These are phyloP conservation scores for Talaromyces amestolkiae DNA, from an alignment of 2,329 filamentous ascomycete genomes.

Conservation along the genomic window DNA sequence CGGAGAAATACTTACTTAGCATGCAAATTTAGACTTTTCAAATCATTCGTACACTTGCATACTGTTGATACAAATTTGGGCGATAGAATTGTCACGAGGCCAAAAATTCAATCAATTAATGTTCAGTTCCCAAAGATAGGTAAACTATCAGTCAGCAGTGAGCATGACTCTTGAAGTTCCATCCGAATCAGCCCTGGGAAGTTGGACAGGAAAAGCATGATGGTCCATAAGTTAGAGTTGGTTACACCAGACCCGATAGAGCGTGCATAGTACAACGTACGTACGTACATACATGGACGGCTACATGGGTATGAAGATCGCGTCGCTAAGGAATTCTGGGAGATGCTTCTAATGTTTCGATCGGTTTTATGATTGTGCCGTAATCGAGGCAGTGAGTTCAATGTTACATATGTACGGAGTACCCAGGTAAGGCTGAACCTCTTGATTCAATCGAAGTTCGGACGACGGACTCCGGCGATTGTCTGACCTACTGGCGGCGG, in stretches of 20 bases:
- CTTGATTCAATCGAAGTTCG: background rate
- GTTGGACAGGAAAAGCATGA: background rate
- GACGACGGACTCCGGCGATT: background rate
- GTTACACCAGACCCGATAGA: background rate
- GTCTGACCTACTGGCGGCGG: background rate
- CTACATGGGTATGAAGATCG: background rate
- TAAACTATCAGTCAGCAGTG: background rate
- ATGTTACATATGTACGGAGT: no score
- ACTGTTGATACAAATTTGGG: background rate
- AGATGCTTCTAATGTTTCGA: background rate
- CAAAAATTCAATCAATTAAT: background rate
- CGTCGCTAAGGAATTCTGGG: background rate
- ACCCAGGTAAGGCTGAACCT: background rate
- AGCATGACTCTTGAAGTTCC: background rate
- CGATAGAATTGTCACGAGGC: background rate
- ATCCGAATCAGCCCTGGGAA: background rate
- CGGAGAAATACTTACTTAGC: background rate
- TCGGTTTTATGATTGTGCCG: background rate
- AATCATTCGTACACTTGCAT: background rate
- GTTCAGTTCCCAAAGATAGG: background rate
- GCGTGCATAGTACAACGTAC: background rate
- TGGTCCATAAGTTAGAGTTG: background rate
- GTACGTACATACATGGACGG: background rate
- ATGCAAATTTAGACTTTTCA: background rate
- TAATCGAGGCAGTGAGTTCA: background rate